phyloP scores from a whole-genome alignment of 2,329 filamentous ascomycete genomes.

The Fusarium sp. region DNA sequence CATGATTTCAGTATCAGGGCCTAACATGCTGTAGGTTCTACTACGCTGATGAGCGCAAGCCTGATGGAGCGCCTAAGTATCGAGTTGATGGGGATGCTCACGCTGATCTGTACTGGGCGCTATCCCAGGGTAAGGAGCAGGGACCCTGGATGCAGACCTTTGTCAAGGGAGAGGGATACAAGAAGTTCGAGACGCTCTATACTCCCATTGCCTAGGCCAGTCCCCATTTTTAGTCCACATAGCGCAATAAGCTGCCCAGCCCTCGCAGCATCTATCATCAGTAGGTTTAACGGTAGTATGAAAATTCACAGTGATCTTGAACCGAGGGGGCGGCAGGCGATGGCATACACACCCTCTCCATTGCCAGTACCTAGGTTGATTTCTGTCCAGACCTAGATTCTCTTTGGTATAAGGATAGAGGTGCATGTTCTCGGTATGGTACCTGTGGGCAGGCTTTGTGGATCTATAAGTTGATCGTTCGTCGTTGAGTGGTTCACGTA shows the following conservation, averaged over 20 bases:
- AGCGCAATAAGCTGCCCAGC: background rate
- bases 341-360: constrained; percentile 18
- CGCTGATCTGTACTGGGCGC: constrained; percentile 50
- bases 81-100: constrained; percentile 52
- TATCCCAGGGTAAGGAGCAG: constrained; percentile 52
- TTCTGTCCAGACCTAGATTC: background rate
- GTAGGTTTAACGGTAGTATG: background rate
- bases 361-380: background rate
- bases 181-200: background rate
- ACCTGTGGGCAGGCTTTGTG: background rate
- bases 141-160: constrained; percentile 58
- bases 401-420: accelerated
- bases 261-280: background rate
- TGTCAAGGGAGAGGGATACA: constrained; percentile 54
- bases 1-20: accelerated
- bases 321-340: background rate
- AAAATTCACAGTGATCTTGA: no score
- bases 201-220: background rate
- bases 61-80: constrained; percentile 48
- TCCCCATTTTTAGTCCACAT: background rate
- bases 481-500: accelerated
- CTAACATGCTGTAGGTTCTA: constrained; percentile 54
- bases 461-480: background rate
- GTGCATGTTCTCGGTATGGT: accelerated
- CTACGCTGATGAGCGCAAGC: constrained; percentile 58